A percentile compares a stretch with the other conserved stretches of the same genome.
phyloP scores from a whole-genome alignment of 331 rosid genomes.

The Ulmus americana region DNA sequence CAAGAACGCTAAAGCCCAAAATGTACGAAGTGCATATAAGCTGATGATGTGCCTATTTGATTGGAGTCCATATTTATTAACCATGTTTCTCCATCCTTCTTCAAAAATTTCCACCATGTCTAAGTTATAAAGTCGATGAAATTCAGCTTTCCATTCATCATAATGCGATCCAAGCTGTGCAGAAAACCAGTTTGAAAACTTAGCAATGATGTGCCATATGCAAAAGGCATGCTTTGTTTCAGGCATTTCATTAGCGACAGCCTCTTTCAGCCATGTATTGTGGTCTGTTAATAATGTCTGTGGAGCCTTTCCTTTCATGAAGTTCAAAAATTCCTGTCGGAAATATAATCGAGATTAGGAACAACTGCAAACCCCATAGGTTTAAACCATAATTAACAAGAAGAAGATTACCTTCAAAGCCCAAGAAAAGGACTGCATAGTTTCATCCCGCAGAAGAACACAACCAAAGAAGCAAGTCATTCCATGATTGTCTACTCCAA shows the following conservation, averaged over 20 bases:
- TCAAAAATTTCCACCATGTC: conserved; percentile 61
- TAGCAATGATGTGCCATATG: conserved; percentile 68
- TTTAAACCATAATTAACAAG: not conserved
- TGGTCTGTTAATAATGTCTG: conserved; percentile 73
- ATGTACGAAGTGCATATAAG: conserved; percentile 56
- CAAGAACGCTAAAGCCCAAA: conserved; percentile 82
- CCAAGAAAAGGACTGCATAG: conserved; percentile 64
- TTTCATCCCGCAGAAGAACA: conserved; percentile 64
- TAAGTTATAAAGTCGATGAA: conserved; percentile 65
- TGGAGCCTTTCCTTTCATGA: conserved; percentile 81
- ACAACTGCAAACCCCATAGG: not conserved
- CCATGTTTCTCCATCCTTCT: conserved; percentile 73
- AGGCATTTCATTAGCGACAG: conserved; percentile 61
- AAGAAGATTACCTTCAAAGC: conserved; percentile 54
- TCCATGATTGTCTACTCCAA: conserved; percentile 85
- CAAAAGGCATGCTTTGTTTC: conserved; percentile 70
- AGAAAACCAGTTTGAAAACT: conserved; percentile 84
- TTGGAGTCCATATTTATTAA: conserved; percentile 55
- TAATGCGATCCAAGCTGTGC: conserved; percentile 58
- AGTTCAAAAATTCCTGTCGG: conserved; percentile 59
- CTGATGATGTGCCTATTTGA: conserved; percentile 65
- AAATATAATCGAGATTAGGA: conserved; percentile 10
- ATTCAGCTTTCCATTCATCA: conserved; percentile 78
- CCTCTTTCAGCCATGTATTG: conserved; percentile 83
- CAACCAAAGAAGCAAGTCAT: conserved; percentile 73